Conservation (phyloP, 2,329 filamentous ascomycete species). For the Stagonosporopsis vannaccii region DNA sequence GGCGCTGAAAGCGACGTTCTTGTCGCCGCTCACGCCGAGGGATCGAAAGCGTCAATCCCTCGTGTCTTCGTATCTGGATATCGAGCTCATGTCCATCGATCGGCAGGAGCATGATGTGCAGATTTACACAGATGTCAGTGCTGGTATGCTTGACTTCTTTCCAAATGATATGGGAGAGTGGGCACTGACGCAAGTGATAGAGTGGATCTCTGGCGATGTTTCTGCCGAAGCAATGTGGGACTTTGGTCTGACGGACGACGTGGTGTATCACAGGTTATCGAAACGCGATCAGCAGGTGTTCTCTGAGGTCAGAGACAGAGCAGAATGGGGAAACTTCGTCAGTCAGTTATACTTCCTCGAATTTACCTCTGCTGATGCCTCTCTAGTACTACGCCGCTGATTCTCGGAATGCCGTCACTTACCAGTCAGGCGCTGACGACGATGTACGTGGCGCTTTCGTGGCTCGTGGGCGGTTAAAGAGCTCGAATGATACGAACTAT, state of each 20-base stretch:
- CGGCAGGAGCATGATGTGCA: slow-evolving; percentile 60
- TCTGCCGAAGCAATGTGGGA: slow-evolving; percentile 72
- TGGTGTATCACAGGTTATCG: slow-evolving; percentile 71
- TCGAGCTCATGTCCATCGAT: slow-evolving; percentile 72
- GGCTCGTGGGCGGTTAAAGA: slow-evolving; percentile 68
- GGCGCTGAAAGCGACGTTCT: slow-evolving; percentile 70
- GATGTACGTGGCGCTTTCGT: slow-evolving; percentile 67
- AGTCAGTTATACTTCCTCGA: slow-evolving; percentile 71
- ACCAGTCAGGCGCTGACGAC: slow-evolving; percentile 56
- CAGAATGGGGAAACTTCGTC: slow-evolving; percentile 81
- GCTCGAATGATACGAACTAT: slow-evolving; percentile 70
- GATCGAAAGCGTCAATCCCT: slow-evolving; percentile 81
- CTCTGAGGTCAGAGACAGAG: slow-evolving; percentile 74
- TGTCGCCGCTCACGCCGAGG: slow-evolving; percentile 81
- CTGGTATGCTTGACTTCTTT: slow-evolving; percentile 57
- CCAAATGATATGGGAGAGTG: not conserved
- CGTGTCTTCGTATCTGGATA: slow-evolving; percentile 78
- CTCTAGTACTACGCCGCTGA: slow-evolving; percentile 69
- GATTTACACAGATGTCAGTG: slow-evolving; percentile 76
- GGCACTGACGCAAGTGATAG: slow-evolving; percentile 51
- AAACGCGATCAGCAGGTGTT: slow-evolving; percentile 70
- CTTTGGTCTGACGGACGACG: slow-evolving; percentile 73
- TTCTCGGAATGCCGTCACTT: slow-evolving; percentile 53
- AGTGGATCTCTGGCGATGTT: slow-evolving; percentile 74
- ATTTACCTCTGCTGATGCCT: slow-evolving; percentile 71